Evolutionary conservation across 306 rosid genomes (phyloP).

Genomic region (Canavalia ensiformis): DNA sequence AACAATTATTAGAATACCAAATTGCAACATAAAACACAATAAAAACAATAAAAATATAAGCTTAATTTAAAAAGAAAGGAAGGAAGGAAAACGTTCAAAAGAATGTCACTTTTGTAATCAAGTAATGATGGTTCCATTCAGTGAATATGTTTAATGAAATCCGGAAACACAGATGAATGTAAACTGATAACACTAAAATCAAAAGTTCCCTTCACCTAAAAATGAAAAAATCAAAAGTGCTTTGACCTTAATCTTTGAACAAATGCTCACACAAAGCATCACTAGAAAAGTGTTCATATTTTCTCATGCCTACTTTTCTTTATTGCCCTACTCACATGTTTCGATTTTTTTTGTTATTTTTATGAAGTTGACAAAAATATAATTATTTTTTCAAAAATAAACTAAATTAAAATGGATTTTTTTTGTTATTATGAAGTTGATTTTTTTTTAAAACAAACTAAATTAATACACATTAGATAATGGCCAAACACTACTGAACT

Average conservation of each 20-base stretch:
- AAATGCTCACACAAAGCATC: background rate
- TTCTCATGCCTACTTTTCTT: background rate
- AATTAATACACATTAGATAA: background rate
- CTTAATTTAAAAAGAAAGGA: too few species aligned
- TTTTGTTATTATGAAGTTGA: too few species aligned
- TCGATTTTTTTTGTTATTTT: background rate
- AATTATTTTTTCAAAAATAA: background rate
- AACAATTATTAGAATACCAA: too few species aligned
- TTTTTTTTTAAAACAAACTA: too few species aligned
- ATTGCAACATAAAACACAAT: too few species aligned
- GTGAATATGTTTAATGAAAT: background rate
- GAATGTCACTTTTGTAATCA: background rate
- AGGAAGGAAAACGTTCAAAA: too few species aligned
- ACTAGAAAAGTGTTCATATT: background rate
- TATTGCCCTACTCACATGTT: background rate
- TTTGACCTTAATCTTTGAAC: constrained; percentile 17
- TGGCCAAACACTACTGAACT: background rate
- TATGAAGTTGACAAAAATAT: background rate
- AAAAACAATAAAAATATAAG: too few species aligned
- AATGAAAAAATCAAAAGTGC: background rate
- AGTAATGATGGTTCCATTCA: background rate
- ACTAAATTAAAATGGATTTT: background rate
- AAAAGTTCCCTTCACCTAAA: background rate
- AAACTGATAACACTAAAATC: background rate
- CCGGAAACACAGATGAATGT: background rate